phyloP scores from a whole-genome alignment of 1,284 basidiomycete species.

The Tausonia pullulans region DNA sequence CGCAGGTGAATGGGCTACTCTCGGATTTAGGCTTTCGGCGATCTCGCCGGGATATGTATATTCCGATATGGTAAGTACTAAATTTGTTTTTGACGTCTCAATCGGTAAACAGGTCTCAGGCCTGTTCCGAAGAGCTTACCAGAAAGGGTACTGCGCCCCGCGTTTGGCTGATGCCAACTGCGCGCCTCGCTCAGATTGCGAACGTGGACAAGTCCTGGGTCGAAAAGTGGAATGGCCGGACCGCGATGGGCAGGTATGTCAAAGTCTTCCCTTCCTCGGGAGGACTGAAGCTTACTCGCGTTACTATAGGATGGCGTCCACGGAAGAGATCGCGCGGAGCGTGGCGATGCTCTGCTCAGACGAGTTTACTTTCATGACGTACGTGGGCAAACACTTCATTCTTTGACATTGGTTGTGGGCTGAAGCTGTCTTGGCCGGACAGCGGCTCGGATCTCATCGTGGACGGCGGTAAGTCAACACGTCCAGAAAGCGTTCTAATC shows the following conservation, averaged over 20 bases:
- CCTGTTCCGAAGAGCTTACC: neutral
- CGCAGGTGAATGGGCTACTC: slow-evolving; percentile 12
- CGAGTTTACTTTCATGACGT: slow-evolving; percentile 14
- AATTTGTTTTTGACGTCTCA: neutral
- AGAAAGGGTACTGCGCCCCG: too few species aligned
- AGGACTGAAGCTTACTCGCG: neutral
- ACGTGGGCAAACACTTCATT: neutral
- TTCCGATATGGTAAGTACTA: neutral
- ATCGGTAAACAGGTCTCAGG: neutral
- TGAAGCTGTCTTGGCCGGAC: neutral
- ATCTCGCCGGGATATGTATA: slow-evolving; percentile 12
- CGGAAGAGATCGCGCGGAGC: slow-evolving; percentile 9
- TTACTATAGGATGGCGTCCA: slow-evolving; percentile 4
- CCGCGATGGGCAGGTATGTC: slow-evolving; percentile 6
- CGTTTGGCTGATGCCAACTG: too few species aligned
- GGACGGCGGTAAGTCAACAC: slow-evolving; percentile 1
- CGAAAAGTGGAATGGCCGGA: slow-evolving; percentile 7
- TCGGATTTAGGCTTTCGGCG: slow-evolving; percentile 6
- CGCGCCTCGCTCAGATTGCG: neutral
- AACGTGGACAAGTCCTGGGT: slow-evolving; percentile 5
- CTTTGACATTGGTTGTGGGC: neutral
- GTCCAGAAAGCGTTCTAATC: too few species aligned
- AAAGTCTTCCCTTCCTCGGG: neutral
- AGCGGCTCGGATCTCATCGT: slow-evolving; percentile 1
- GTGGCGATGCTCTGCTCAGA: slow-evolving; percentile 6